Evolutionary conservation across 495 filamentous ascomycete species (phyloP), one percentile per base, ranked within the genome.

Genomic region (Pseudevernia furfuracea): DNA sequence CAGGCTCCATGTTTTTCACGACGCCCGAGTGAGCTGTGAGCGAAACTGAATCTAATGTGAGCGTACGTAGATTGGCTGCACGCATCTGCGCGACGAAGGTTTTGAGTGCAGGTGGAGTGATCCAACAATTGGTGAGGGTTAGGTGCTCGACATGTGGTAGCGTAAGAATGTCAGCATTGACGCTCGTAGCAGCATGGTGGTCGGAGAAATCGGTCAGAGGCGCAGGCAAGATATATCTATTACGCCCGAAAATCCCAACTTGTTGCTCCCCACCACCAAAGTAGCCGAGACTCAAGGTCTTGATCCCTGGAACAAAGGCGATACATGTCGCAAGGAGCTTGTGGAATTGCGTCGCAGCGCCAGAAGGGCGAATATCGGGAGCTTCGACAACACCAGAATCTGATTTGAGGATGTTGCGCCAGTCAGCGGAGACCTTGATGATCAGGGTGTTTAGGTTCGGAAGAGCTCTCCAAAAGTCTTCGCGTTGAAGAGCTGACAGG

Each of bases 111-210:
- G 76, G 66, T 17, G 80, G 79, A 12, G 70, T 70, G 21, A 77
- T 66, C 77, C 78, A 82, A 74, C 82, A 84, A 64, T 85, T 87
- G 62, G 78, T 79, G 43, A 87, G 68, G 7, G 74, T 82, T 14
- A 87, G 74, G 43, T 83, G 74, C 57, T 80, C 72, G 48, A 87
- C 71, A 67, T 81, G 74, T 10, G 79, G 76, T 21, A 81, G 62
- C 1, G 59, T 52, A 5, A 80, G 61, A 41, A 77, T 46, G 34
- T 30, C 46, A 66, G 77, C 74, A 37, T 75, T 74, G 15, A 74
- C 62, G 11, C 72, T 75, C 74, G 84, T 82, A 5, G 76, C 71
- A 57, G 74, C 69, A n/a, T 70, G 30, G 19, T 68, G 62, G 32
- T 59, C 53, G 2, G 53, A 37, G 28, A 39, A 59, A 49, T 65